Conservation (phyloP, 1,284 basidiomycete species). For the Sanghuangporus sanghuang region DNA sequence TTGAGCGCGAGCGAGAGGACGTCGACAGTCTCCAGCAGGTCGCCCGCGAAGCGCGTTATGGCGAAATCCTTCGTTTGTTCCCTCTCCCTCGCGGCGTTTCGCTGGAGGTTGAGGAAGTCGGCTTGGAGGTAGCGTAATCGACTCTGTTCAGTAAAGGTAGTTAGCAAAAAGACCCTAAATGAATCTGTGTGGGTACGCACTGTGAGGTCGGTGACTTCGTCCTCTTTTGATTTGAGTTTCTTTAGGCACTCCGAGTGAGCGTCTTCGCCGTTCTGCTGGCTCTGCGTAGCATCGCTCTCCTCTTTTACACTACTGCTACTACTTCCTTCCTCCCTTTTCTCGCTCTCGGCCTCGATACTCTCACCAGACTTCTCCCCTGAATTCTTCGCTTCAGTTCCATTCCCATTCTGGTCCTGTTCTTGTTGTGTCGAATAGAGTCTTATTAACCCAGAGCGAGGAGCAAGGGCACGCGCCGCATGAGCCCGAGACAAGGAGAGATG, state of each 20-base stretch:
- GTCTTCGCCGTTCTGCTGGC: background rate
- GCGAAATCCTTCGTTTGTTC: slow-evolving; percentile 91
- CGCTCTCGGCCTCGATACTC: slow-evolving; percentile 17
- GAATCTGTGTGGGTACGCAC: slow-evolving; percentile 38
- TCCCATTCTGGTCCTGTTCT: slow-evolving; percentile 32
- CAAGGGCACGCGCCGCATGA: background rate
- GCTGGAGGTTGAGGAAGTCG: slow-evolving; percentile 93
- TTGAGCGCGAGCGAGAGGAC: slow-evolving; percentile 87
- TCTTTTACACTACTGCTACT: background rate
- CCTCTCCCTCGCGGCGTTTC: slow-evolving; percentile 87
- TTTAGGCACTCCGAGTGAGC: slow-evolving; percentile 33
- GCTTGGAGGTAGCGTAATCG: slow-evolving; percentile 87
- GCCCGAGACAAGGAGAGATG: background rate
- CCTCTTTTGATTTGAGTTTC: slow-evolving; percentile 69
- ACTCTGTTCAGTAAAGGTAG: slow-evolving; percentile 39
- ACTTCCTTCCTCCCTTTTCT: slow-evolving; percentile 24
- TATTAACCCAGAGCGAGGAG: slow-evolving; percentile 11
- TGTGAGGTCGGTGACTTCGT: slow-evolving; percentile 68
- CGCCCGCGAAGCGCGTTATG: slow-evolving; percentile 84
- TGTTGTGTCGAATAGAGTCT: slow-evolving; percentile 27
- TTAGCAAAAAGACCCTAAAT: slow-evolving; percentile 4
- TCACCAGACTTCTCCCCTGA: background rate
- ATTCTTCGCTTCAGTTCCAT: background rate
- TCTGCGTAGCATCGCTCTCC: slow-evolving; percentile 17
- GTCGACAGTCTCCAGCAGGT: slow-evolving; percentile 90